These are phyloP conservation scores for Solanum medicagineum DNA, from an alignment of 257 asterid genomes.

Conservation along the genomic window DNA sequence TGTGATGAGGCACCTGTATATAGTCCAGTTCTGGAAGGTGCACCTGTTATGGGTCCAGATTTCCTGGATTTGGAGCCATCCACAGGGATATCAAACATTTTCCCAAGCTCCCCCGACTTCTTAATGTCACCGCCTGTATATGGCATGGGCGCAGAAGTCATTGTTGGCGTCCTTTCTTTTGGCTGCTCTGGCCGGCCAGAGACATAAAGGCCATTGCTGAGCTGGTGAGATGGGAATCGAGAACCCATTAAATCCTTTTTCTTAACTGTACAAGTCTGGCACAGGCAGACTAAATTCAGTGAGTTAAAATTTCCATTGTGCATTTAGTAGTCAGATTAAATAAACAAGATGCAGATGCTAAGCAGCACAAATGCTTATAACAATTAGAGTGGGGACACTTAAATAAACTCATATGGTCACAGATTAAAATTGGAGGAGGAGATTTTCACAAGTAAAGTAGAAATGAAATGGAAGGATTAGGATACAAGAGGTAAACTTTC, in stretches of 20 bases:
- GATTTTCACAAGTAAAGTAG: neutral
- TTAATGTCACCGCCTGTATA: conserved; percentile 92
- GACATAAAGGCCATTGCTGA: conserved; percentile 81
- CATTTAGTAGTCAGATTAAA: neutral
- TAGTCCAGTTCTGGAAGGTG: conserved; percentile 53
- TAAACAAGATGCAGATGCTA: neutral
- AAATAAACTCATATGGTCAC: too few relatives aligned
- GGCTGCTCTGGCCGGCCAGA: conserved; percentile 93
- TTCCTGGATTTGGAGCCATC: conserved; percentile 73
- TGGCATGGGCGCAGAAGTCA: conserved; percentile 79
- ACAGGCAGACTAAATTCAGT: neutral
- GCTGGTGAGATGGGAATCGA: conserved; percentile 92
- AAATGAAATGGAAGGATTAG: neutral
- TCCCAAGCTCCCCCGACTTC: conserved; percentile 89
- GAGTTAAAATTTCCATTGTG: neutral
- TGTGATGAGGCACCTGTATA: conserved; percentile 54
- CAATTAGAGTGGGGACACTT: neutral
- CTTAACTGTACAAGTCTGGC: neutral
- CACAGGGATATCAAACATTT: conserved; percentile 81
- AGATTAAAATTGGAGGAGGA: too few relatives aligned
- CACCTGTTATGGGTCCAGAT: conserved; percentile 63
- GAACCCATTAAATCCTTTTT: conserved; percentile 57
- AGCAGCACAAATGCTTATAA: neutral
- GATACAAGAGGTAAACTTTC: neutral
- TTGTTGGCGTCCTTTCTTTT: conserved; percentile 57